These are phyloP conservation scores for Leersia perrieri DNA, from an alignment of 176 grass and related monocot genomes.

Conservation along the genomic window DNA sequence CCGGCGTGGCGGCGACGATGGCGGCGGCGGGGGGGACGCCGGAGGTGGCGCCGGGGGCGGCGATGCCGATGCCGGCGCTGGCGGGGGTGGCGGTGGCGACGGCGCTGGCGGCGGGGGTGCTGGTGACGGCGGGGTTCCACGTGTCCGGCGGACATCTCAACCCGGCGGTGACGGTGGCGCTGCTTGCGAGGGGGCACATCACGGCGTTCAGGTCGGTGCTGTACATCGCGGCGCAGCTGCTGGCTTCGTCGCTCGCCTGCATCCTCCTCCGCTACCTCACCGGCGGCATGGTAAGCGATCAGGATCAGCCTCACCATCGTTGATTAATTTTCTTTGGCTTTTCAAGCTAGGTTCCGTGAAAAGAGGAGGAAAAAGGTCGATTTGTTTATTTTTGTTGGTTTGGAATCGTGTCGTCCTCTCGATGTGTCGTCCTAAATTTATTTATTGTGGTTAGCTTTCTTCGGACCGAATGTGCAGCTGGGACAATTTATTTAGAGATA, in stretches of 20 bases:
- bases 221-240: slow-evolving; percentile 77
- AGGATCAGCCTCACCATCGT: background rate
- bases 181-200: slow-evolving; percentile 78
- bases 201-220: slow-evolving; percentile 52
- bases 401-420: background rate
- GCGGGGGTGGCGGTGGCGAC: slow-evolving; percentile 42
- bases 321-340: background rate
- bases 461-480: background rate
- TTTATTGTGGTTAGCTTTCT: background rate
- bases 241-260: slow-evolving; percentile 60
- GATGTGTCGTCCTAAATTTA: background rate
- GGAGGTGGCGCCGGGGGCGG: slow-evolving; percentile 10
- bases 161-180: slow-evolving; percentile 84
- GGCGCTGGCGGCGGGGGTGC: slow-evolving; percentile 47
- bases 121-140: slow-evolving; percentile 54
- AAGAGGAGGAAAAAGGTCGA: background rate
- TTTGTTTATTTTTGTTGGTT: background rate
- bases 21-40: too few relatives aligned
- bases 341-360: background rate
- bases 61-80: slow-evolving; percentile 40
- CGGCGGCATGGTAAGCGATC: slow-evolving; percentile 43
- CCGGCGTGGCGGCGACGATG: slow-evolving; percentile 76
- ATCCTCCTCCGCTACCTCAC: slow-evolving; percentile 56
- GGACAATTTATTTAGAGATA: background rate
- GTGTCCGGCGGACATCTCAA: slow-evolving; percentile 81